A percentile compares a stretch with the other conserved stretches of the same genome.
These are phyloP conservation scores for Ogataea methanolica DNA, from an alignment of 805 yeast genomes.

Conservation along the genomic window DNA sequence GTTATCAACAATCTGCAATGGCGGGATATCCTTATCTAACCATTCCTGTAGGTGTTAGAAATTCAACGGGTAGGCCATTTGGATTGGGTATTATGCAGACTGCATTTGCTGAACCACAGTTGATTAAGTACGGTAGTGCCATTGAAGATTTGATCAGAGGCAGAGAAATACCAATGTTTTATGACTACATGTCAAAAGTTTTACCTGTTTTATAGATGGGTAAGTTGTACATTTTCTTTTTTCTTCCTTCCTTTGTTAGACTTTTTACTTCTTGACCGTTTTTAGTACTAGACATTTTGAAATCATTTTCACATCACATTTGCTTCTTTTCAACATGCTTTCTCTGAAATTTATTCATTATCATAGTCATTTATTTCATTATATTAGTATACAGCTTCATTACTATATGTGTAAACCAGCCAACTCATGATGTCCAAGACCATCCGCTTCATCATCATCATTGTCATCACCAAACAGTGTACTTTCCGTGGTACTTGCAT, in stretches of 20 bases:
- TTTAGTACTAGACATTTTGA: too few relatives aligned
- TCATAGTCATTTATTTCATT: too few relatives aligned
- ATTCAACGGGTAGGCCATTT: conserved; percentile 22
- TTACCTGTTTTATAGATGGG: conserved; percentile 15
- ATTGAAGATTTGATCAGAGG: conserved; percentile 21
- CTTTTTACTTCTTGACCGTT: background rate
- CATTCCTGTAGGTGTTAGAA: conserved; percentile 21
- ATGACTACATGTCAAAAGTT: conserved; percentile 23
- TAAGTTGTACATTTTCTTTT: background rate
- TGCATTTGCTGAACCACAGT: conserved; percentile 25
- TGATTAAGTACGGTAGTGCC: conserved; percentile 28
- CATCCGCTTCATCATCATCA: background rate
- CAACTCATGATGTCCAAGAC: background rate
- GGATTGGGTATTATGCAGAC: conserved; percentile 28
- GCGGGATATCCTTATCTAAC: conserved; percentile 29
- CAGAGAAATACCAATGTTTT: conserved; percentile 19
- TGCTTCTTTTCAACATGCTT: too few relatives aligned
- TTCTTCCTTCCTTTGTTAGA: background rate
- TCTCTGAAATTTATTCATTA: too few relatives aligned
- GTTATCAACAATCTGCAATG: conserved; percentile 28
- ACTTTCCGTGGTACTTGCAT: background rate
- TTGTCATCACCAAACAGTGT: background rate
- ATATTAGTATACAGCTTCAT: too few relatives aligned
- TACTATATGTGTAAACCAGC: too few relatives aligned
- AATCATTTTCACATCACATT: too few relatives aligned